These are phyloP conservation scores for Myxozyma mucilagina DNA, from an alignment of 805 yeast genomes.

Conservation along the genomic window DNA sequence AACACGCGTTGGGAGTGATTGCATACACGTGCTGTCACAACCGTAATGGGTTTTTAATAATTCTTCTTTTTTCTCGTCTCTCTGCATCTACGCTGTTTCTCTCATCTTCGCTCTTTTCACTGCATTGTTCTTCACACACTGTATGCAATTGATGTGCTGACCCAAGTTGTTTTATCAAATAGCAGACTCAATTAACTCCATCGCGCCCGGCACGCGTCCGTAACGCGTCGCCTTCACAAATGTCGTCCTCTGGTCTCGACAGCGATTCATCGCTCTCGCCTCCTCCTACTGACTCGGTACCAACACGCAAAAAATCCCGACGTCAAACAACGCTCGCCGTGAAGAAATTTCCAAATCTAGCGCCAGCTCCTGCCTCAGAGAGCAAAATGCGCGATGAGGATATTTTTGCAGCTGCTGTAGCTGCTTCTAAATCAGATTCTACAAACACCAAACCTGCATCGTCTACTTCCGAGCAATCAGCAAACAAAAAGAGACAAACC, in stretches of 20 bases:
- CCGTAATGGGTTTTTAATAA: background rate
- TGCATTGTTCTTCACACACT: background rate
- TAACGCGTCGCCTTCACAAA: background rate
- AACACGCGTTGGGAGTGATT: background rate
- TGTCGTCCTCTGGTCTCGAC: constrained; percentile 14
- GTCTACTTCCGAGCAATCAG: background rate
- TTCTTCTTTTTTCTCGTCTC: background rate
- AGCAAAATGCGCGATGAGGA: constrained; percentile 22
- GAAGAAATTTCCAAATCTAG: background rate
- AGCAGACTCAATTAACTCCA: background rate
- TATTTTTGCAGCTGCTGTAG: constrained; percentile 25
- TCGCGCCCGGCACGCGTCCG: background rate
- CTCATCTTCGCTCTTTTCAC: background rate
- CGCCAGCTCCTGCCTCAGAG: background rate
- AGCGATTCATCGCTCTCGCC: constrained; percentile 24
- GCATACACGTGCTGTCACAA: background rate
- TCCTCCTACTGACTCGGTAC: background rate
- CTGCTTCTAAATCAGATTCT: background rate
- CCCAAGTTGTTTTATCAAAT: background rate
- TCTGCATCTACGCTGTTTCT: background rate
- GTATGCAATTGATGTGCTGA: background rate
- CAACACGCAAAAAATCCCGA: background rate
- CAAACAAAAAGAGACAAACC: background rate
- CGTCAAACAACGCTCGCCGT: constrained; percentile 5
- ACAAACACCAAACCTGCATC: background rate